Base-by-base conservation (phyloP, 805 yeast species). In the Lachancea meyersii region DNA sequence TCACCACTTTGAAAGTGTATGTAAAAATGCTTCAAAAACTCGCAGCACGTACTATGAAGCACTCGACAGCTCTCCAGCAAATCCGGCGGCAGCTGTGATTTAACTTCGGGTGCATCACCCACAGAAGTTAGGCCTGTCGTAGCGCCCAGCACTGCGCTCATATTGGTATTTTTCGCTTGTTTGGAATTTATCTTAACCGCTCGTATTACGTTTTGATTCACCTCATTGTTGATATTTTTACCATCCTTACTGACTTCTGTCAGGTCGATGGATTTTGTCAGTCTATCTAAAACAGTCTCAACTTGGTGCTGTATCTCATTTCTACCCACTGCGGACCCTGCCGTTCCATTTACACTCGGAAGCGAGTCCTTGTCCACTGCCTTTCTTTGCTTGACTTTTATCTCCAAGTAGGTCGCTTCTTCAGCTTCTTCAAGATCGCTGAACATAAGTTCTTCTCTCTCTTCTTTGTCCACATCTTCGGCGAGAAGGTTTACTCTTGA, bases 21-120 rank as follows among this genome's bases (percentile, higher is more conserved):
- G 83, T 89, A 85, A 58, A 83, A 85, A 58, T 84, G 94, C 44
- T 78, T 75, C 31, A 85, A 61, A 56, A 84, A 85, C 58, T 84
- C 94, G 28, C 80, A 71, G 2, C 89, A 77, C 0, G 93, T 82
- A 1, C 82, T 76, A 56, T 85, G 89, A 13, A 82, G 70, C 32
- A 82, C 61, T 39, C 80, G 64, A 28, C 84, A 64, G 35, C 72
- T 68, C 38, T 80, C 84, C 9, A 75, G 43, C 1, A 70, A 48
- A 9, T 57, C 62, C 3, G 41, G 41, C n/a, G 69, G 71, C n/a
- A 66, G 51, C 5, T 48, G 53, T 5, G 64, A 54, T 39, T 54
- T 59, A 2, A 60, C 52, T 34, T 67, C 70, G 14, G 54, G 55
- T 5, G 49, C 51, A 4, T 55, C 61, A 19, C 55, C 49, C 17